Percentiles rank a stretch among this genome's conserved stretches.
Evolutionary conservation across 176 grass and related monocot species (phyloP).

Genomic region (Rhynchospora breviuscula): DNA sequence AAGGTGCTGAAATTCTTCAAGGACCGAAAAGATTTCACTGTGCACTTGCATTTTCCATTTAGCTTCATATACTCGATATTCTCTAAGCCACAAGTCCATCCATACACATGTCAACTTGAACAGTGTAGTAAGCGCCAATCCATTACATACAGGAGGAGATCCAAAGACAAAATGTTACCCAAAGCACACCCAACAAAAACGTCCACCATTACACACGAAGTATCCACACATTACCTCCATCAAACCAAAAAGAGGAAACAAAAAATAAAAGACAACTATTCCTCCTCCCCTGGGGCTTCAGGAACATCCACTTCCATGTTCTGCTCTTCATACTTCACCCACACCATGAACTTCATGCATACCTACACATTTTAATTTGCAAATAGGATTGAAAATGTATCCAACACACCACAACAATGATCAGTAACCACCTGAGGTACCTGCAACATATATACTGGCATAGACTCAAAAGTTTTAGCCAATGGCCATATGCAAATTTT

Average conservation of each 20-base stretch:
- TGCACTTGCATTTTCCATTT: too few relatives aligned
- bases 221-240: not conserved
- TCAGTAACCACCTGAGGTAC: not conserved
- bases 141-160: not conserved
- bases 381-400: not conserved
- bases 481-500: not conserved
- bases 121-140: not conserved
- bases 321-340: conserved; percentile 74
- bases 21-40: too few relatives aligned
- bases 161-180: not conserved
- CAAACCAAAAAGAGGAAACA: not conserved
- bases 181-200: conserved; percentile 9
- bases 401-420: not conserved
- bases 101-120: not conserved
- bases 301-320: conserved; percentile 48
- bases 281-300: conserved; percentile 24
- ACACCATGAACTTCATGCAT: conserved; percentile 70
- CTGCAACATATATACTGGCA: not conserved
- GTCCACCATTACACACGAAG: not conserved
- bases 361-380: conserved; percentile 30
- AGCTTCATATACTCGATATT: too few relatives aligned
- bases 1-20: too few relatives aligned
- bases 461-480: not conserved
- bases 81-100: not conserved
- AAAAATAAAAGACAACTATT: not conserved